Conservation (phyloP, 805 yeast species). For the Candida manassasensis region DNA sequence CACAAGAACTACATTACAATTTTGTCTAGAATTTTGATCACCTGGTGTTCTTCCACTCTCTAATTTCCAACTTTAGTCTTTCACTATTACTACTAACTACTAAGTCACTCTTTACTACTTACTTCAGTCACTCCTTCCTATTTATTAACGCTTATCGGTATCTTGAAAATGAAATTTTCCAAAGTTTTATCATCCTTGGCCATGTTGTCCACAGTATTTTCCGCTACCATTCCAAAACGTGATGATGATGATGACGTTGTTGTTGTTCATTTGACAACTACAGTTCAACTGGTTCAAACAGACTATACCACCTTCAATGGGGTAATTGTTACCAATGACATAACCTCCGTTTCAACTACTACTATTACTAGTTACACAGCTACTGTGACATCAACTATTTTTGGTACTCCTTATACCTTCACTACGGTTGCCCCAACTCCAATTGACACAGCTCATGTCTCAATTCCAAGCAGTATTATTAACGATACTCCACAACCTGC, state of each 20-base stretch:
- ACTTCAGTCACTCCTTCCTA: constrained; percentile 18
- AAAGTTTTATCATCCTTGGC: constrained; percentile 18
- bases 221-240: constrained; percentile 16
- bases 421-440: constrained; percentile 33
- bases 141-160: constrained; percentile 7
- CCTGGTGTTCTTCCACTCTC: constrained; percentile 8
- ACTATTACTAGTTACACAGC: constrained; percentile 41
- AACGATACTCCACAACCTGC: constrained; percentile 10
- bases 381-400: constrained; percentile 39
- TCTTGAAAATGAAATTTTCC: constrained; percentile 25
- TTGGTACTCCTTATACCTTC: constrained; percentile 33
- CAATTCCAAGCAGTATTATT: constrained; percentile 8
- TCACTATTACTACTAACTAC: not conserved
- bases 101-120: constrained; percentile 6
- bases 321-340: constrained; percentile 25
- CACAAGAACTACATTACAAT: too few relatives aligned
- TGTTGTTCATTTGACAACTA: constrained; percentile 29
- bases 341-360: constrained; percentile 27
- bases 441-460: constrained; percentile 14
- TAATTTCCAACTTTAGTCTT: constrained; percentile 1
- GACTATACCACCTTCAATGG: constrained; percentile 30
- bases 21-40: not conserved
- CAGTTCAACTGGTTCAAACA: constrained; percentile 32
- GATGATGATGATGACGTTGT: constrained; percentile 25
- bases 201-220: constrained; percentile 15